Conservation (phyloP, 1,139 yeast species). For the Nematodospora anomalae region DNA sequence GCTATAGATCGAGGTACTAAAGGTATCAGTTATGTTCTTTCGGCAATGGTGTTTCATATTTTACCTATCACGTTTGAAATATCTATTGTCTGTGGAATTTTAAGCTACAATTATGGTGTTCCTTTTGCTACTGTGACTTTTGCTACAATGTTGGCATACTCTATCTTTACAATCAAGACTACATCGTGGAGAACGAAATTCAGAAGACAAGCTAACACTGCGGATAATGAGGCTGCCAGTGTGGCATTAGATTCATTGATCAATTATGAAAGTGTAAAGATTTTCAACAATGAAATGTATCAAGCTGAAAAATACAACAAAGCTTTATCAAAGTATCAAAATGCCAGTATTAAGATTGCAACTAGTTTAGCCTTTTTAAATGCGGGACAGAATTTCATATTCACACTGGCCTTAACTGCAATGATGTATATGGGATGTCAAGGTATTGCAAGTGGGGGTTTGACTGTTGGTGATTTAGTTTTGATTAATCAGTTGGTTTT, state of each 20-base stretch:
- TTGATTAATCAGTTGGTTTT: conserved; percentile 92
- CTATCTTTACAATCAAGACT: conserved; percentile 83
- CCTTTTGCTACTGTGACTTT: conserved; percentile 89
- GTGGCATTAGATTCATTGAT: conserved; percentile 93
- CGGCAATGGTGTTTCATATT: conserved; percentile 96
- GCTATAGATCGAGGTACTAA: conserved; percentile 98
- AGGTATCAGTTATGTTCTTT: conserved; percentile 89
- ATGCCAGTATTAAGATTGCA: conserved; percentile 84
- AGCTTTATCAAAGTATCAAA: conserved; percentile 75
- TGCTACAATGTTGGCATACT: conserved; percentile 82
- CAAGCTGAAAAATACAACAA: conserved; percentile 78
- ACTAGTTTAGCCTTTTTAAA: conserved; percentile 89
- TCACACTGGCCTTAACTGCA: conserved; percentile 87
- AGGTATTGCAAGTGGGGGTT: conserved; percentile 78
- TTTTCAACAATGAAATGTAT: conserved; percentile 83
- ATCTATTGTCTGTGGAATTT: conserved; percentile 86
- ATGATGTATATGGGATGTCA: conserved; percentile 99
- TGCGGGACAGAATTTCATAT: conserved; percentile 89
- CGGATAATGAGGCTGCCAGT: conserved; percentile 92
- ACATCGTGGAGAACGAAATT: conserved; percentile 97
- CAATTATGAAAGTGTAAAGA: conserved; percentile 91
- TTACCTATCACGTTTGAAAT: conserved; percentile 92
- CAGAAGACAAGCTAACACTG: conserved; percentile 86
- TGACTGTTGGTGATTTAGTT: conserved; percentile 96
- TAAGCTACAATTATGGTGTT: conserved; percentile 88